Evolutionary conservation across 2,329 filamentous ascomycete species (phyloP).

Genomic region (Microcyclosporella mali): DNA sequence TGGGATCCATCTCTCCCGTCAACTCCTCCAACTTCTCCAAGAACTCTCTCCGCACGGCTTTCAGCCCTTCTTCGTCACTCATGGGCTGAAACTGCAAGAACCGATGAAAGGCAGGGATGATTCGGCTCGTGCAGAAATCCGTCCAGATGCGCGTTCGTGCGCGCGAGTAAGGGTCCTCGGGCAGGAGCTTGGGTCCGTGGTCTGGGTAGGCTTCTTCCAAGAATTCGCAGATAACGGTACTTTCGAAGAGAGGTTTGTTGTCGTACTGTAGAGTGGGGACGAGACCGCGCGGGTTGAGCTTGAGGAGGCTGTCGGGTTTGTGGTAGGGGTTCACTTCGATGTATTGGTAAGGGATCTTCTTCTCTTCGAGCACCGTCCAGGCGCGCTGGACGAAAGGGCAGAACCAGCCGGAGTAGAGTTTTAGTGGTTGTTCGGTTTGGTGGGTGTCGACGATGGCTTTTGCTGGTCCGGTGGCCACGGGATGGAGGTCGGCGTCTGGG

Average conservation of each 20-base stretch:
- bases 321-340: constrained; percentile 71
- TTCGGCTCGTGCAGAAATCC: constrained; percentile 61
- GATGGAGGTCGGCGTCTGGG: constrained; percentile 41
- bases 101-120: constrained; percentile 65
- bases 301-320: constrained; percentile 62
- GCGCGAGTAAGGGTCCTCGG: constrained; percentile 56
- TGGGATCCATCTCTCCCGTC: constrained; percentile 53
- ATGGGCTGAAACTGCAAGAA: constrained; percentile 46
- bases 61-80: constrained; percentile 35
- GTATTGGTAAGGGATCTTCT: constrained; percentile 62
- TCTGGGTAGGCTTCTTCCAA: constrained; percentile 63
- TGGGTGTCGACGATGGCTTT: constrained; percentile 32
- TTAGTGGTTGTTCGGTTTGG: constrained; percentile 26
- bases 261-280: constrained; percentile 61
- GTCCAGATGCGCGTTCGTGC: constrained; percentile 65
- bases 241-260: constrained; percentile 63
- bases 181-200: constrained; percentile 49
- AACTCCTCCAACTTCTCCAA: constrained; percentile 55
- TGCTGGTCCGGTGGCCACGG: constrained; percentile 41
- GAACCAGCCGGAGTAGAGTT: constrained; percentile 33
- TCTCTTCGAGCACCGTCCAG: constrained; percentile 69
- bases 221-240: constrained; percentile 66
- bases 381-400: constrained; percentile 62
- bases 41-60: constrained; percentile 54
- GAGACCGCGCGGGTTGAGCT: constrained; percentile 67